Percentiles rank a stretch among this genome's conserved stretches.
Evolutionary conservation across 331 rosid species (phyloP).

Genomic region (Dryas integrifolia): DNA sequence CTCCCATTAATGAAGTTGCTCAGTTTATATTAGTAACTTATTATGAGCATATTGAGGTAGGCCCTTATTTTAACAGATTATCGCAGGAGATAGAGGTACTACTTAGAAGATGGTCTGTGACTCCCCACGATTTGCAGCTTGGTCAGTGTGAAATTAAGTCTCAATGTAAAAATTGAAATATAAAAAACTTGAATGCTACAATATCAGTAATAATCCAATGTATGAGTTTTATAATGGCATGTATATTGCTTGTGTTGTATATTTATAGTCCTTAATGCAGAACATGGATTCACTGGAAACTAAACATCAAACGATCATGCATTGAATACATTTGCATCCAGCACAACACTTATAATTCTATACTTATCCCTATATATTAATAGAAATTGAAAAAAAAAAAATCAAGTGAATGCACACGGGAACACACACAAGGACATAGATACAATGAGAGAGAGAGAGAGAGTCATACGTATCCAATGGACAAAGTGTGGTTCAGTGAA

Average conservation of each 20-base stretch:
- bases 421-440: background rate
- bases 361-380: background rate
- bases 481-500: slow-evolving; percentile 34
- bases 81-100: background rate
- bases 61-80: background rate
- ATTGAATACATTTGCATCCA: background rate
- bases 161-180: background rate
- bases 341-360: background rate
- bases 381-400: background rate
- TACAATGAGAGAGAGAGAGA: background rate
- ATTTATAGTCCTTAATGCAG: background rate
- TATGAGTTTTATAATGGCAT: background rate
- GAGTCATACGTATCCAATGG: slow-evolving; percentile 34
- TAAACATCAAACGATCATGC: background rate
- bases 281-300: background rate
- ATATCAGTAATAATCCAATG: background rate
- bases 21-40: background rate
- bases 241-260: background rate
- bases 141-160: background rate
- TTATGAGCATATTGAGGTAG: background rate
- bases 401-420: background rate
- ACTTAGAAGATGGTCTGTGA: background rate
- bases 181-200: background rate
- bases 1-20: no score
- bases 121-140: background rate